phyloP scores from a whole-genome alignment of 768 basidiomycete genomes.

The Pleurotus cornucopiae region DNA sequence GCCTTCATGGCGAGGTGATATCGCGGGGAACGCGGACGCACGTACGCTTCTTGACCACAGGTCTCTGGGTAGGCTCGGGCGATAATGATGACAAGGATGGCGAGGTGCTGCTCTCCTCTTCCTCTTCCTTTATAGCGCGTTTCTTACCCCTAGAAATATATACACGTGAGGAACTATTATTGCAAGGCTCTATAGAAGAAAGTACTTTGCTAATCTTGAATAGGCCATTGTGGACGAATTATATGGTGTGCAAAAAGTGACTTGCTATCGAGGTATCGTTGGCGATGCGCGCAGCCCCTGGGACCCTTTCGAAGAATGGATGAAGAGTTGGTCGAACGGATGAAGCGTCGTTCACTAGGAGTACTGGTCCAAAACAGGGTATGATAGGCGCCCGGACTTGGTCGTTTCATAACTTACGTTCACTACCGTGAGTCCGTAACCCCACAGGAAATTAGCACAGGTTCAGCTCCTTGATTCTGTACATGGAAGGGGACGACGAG shows the following conservation, averaged over 20 bases:
- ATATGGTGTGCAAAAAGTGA: conserved; percentile 6
- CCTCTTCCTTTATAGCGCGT: conserved; percentile 31
- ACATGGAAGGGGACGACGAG: conserved; percentile 37
- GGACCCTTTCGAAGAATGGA: background rate
- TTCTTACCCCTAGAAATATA: conserved; percentile 46
- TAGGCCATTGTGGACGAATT: background rate
- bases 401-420: no score
- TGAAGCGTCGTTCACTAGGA: background rate
- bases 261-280: conserved; percentile 2
- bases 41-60: conserved; percentile 48
- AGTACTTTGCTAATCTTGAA: conserved; percentile 25
- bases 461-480: background rate
- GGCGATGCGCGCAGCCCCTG: conserved; percentile 12
- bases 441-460: no score
- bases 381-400: background rate
- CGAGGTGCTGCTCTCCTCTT: conserved; percentile 15
- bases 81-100: conserved; percentile 27
- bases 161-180: background rate
- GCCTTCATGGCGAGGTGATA: background rate
- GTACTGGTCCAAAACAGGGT: background rate
- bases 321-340: background rate
- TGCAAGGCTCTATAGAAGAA: conserved; percentile 5
- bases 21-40: conserved; percentile 8
- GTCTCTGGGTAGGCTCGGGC: conserved; percentile 26
- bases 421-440: no score